A percentile compares a stretch with the other conserved stretches of the same genome.
Conservation (phyloP, 495 filamentous ascomycete species). For the Apiosordaria backusii region DNA sequence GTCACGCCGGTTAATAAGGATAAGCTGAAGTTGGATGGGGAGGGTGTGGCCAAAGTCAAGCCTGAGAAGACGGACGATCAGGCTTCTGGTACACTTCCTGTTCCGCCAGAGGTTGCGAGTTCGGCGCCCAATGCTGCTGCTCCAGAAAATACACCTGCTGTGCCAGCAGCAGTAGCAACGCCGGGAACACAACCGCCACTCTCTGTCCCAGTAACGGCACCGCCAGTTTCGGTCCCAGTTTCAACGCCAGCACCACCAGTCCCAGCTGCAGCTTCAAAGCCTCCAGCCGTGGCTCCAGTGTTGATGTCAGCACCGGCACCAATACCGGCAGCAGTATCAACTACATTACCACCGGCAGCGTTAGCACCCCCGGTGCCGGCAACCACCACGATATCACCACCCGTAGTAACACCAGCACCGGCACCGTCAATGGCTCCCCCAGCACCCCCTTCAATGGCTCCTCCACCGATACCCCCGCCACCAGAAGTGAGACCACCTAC, state of each 20-base stretch:
- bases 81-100: conserved; percentile 11
- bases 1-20: not conserved
- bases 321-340: not conserved
- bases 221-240: not conserved
- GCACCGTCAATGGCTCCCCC: conserved; percentile 12
- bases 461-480: conserved; percentile 28
- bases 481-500: conserved; percentile 33
- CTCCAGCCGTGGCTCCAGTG: conserved; percentile 5
- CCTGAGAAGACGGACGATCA: conserved; percentile 20
- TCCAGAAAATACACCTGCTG: not conserved
- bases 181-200: not conserved
- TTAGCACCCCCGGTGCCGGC: conserved; percentile 15
- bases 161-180: not conserved
- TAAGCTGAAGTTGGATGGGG: conserved; percentile 13
- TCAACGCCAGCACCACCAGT: not conserved
- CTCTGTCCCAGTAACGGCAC: conserved; percentile 3
- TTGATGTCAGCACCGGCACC: not conserved
- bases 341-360: conserved; percentile 11
- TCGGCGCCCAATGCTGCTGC: not conserved
- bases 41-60: conserved; percentile 19
- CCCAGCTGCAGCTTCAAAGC: not conserved
- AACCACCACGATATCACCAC: not conserved
- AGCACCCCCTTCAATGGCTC: conserved; percentile 23
- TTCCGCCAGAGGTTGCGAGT: not conserved
- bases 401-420: not conserved